Evolutionary conservation across 768 basidiomycete species (phyloP), one percentile per base, ranked within the genome.

Genomic region (Cystofilobasidium capitatum): DNA sequence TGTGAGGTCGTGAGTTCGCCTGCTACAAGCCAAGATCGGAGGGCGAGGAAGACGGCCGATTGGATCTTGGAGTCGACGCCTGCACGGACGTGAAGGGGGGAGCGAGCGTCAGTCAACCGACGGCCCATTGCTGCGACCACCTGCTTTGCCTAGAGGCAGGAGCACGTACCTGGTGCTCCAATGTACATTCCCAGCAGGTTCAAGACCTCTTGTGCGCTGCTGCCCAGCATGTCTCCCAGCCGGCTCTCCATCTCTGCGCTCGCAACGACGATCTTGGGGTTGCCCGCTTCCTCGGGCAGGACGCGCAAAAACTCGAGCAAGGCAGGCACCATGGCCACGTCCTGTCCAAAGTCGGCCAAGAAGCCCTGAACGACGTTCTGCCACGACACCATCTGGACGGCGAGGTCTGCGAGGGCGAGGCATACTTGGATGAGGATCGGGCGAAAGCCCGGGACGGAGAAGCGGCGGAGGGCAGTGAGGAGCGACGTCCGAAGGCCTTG

Each of bases 241-340:
- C 66, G 51, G 24, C 54, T 45, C 39, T 60, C 61, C 66, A 68
- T 68, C 51, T 68, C 66, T n/a, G 62, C 60, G 33, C 47, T 54
- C 59, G 89, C 87, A 47, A 96, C 78, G 0, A 91, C 90, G 72
- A 97, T 90, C 79, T 83, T 88, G 14, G 86, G 83, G 77, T 98
- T 98, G 58, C 82, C 82, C 61, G 81, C 75, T 78, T 98, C 96
- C 77, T 98, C 93, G 9, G 94, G 93, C 36, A 98, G 81, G 29
- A 92, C 79, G 2, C 89, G 88, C 74, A 99, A 76, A 77, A 98
- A 98, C 75, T 93, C 87, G 66, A 99, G 77, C 70, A 99, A 77
- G 6, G 85, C 84, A 0, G 87, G 86, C 4, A 97, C 96, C 24
- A 86, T 91, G 10, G 80, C 81, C 10, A 91, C 89, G 76, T 89